These are phyloP conservation scores for Mrakia hoshinonis DNA, from an alignment of 768 basidiomycete species.

Conservation along the genomic window DNA sequence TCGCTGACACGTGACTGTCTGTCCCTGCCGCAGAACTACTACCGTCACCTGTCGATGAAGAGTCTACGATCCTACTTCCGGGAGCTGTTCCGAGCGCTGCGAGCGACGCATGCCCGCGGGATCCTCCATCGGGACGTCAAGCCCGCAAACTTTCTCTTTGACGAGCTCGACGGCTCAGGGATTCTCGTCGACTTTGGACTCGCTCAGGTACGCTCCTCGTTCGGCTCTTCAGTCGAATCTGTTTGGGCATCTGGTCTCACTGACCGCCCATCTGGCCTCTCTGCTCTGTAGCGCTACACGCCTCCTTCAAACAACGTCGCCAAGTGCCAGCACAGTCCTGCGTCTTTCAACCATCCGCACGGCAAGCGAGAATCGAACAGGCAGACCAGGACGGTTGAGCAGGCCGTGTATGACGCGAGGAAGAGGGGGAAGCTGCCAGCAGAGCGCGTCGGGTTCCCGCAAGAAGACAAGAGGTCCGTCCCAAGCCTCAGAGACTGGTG, in stretches of 20 bases:
- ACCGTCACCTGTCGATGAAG: conserved; percentile 58
- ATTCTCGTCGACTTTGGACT: conserved; percentile 91
- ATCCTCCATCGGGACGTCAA: conserved; percentile 97
- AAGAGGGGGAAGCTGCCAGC: conserved; percentile 36
- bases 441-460: conserved; percentile 37
- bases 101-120: conserved; percentile 73
- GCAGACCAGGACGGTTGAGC: conserved; percentile 44
- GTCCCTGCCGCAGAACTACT: conserved; percentile 52
- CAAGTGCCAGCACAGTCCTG: conserved; percentile 66
- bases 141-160: conserved; percentile 93
- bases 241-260: not conserved
- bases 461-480: conserved; percentile 37
- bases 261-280: not conserved
- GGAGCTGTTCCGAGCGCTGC: conserved; percentile 79
- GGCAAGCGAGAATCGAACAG: conserved; percentile 50
- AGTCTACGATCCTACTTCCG: conserved; percentile 79
- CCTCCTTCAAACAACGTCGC: conserved; percentile 33
- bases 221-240: not conserved
- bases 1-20: not conserved
- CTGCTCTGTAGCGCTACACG: conserved; percentile 35
- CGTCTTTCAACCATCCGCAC: conserved; percentile 57
- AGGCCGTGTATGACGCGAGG: conserved; percentile 39
- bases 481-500: not conserved
- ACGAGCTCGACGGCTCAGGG: conserved; percentile 71
- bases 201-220: conserved; percentile 60